phyloP scores from a whole-genome alignment of 2,329 filamentous ascomycete species.

The Blumeria graminis region DNA sequence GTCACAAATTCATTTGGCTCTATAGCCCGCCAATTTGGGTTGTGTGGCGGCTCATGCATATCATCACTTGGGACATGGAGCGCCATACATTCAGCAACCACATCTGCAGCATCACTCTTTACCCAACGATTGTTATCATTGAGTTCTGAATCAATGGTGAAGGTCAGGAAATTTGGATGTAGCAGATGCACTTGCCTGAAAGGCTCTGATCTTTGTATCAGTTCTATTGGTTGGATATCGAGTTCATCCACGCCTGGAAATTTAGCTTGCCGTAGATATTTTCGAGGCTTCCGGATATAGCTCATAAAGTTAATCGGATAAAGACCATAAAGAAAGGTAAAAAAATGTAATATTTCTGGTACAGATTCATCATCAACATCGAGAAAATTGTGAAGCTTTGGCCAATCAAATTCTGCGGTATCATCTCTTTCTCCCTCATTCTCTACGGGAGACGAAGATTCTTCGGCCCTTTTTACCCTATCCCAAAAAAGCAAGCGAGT shows the following conservation, averaged over 20 bases:
- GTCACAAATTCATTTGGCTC: slow-evolving; percentile 1
- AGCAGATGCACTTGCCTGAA: slow-evolving; percentile 51
- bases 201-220: slow-evolving; percentile 48
- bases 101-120: slow-evolving; percentile 55
- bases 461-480: slow-evolving; percentile 9
- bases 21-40: slow-evolving; percentile 2
- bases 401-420: slow-evolving; percentile 30
- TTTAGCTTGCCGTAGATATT: slow-evolving; percentile 50
- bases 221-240: slow-evolving; percentile 55
- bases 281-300: slow-evolving; percentile 61
- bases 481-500: slow-evolving; percentile 63
- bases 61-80: slow-evolving; percentile 23
- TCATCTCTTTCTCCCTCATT: slow-evolving; percentile 16
- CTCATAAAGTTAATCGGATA: slow-evolving; percentile 74
- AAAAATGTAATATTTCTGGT: slow-evolving; percentile 48
- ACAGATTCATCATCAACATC: slow-evolving; percentile 36
- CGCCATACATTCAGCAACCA: slow-evolving; percentile 56
- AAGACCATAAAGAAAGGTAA: slow-evolving; percentile 59
- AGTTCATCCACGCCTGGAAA: slow-evolving; percentile 47
- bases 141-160: slow-evolving; percentile 59
- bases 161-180: slow-evolving; percentile 64
- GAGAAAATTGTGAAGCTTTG: slow-evolving; percentile 34
- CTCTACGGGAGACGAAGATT: slow-evolving; percentile 3
- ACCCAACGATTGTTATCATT: slow-evolving; percentile 55
- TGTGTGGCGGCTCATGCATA: slow-evolving; percentile 2